A percentile compares a stretch with the other conserved stretches of the same genome.
Conservation (phyloP, 1,284 basidiomycete species). For the Taiwanofungus camphoratus region DNA sequence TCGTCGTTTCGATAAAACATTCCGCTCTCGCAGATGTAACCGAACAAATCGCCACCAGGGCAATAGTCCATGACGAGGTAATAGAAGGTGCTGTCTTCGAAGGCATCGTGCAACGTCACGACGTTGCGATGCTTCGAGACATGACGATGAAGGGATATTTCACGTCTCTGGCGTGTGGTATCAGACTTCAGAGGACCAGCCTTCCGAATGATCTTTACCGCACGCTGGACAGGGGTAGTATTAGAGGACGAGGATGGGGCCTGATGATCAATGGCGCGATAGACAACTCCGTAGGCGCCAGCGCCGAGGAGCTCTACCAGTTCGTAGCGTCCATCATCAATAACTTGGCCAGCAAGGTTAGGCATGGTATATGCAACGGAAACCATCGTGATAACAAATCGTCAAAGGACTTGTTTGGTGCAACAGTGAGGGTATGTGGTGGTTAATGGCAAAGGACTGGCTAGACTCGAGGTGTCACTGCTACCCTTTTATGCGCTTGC, state of each 20-base stretch:
- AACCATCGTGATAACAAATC: slow-evolving; percentile 1
- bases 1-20: slow-evolving; percentile 45
- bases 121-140: slow-evolving; percentile 56
- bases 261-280: slow-evolving; percentile 25
- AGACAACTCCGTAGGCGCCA: slow-evolving; percentile 31
- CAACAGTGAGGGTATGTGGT: background rate
- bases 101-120: slow-evolving; percentile 51
- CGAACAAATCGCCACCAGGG: slow-evolving; percentile 59
- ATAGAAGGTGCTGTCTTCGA: slow-evolving; percentile 49
- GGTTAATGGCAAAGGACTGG: slow-evolving; percentile 1
- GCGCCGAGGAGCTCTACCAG: slow-evolving; percentile 21
- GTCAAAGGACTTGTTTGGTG: background rate
- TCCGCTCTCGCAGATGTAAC: slow-evolving; percentile 48
- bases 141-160: slow-evolving; percentile 42
- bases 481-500: slow-evolving; percentile 7
- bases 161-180: slow-evolving; percentile 15
- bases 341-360: slow-evolving; percentile 3
- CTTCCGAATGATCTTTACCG: slow-evolving; percentile 26
- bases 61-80: slow-evolving; percentile 64
- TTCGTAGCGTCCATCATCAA: slow-evolving; percentile 8
- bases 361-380: slow-evolving; percentile 3
- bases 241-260: slow-evolving; percentile 9
- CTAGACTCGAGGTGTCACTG: background rate
- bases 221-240: slow-evolving; percentile 11
- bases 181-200: slow-evolving; percentile 10